Percentiles rank a stretch among this genome's conserved stretches.
phyloP scores from a whole-genome alignment of 495 filamentous ascomycete species.

The Paragyromitra xinjiangensis region DNA sequence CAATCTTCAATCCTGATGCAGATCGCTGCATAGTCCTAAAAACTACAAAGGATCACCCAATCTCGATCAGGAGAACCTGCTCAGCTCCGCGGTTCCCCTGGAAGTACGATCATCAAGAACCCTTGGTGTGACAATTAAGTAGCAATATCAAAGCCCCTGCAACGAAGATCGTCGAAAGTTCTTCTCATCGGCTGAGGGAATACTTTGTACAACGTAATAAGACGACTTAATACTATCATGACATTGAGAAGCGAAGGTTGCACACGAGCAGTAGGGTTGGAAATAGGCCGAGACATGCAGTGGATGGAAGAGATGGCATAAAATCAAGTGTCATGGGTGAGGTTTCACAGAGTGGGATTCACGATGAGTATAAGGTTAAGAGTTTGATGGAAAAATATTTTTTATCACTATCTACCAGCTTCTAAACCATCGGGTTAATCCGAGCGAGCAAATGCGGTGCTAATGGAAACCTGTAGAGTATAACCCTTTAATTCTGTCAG shows the following conservation, averaged over 20 bases:
- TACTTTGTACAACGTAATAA: constrained; percentile 11
- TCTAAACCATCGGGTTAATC: not conserved
- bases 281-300: constrained; percentile 44
- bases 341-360: constrained; percentile 8
- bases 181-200: not conserved
- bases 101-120: too few relatives aligned
- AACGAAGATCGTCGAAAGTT: not conserved
- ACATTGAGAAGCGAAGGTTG: constrained; percentile 18
- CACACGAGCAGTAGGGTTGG: constrained; percentile 24
- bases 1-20: too few relatives aligned
- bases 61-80: too few relatives aligned
- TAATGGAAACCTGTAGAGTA: constrained; percentile 8
- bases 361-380: not conserved
- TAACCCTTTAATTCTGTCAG: constrained; percentile 32
- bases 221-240: not conserved
- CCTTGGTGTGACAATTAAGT: too few relatives aligned
- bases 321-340: constrained; percentile 7
- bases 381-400: constrained; percentile 9
- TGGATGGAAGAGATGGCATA: constrained; percentile 8
- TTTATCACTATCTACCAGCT: constrained; percentile 7
- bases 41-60: too few relatives aligned
- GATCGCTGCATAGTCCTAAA: too few relatives aligned
- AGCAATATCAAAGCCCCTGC: too few relatives aligned
- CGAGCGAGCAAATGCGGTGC: not conserved
- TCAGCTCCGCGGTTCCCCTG: too few relatives aligned